These are phyloP conservation scores for Tylopilus vinaceipallidus DNA, from an alignment of 768 basidiomycete genomes.

Conservation along the genomic window DNA sequence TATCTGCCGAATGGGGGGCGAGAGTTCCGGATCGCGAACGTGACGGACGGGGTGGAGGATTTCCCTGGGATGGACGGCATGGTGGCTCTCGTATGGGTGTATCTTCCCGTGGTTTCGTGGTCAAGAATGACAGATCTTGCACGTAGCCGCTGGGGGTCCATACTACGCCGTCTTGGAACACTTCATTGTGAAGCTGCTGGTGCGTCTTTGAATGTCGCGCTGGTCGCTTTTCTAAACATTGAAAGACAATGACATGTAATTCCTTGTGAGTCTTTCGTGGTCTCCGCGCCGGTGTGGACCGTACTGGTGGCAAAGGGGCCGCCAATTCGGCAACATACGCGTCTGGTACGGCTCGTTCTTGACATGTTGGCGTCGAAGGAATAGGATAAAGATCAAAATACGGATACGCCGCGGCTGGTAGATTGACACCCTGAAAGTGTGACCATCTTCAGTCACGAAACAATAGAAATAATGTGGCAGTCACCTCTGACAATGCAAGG, in stretches of 20 bases:
- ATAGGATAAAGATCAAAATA: slow-evolving; percentile 24
- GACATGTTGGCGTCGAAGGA: not conserved
- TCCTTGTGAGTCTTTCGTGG: slow-evolving; percentile 25
- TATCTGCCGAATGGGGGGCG: slow-evolving; percentile 5
- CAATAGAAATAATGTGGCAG: not conserved
- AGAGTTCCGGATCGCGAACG: slow-evolving; percentile 20
- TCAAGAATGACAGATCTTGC: slow-evolving; percentile 14
- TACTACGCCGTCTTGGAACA: slow-evolving; percentile 31
- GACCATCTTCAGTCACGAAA: slow-evolving; percentile 2
- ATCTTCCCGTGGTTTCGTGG: not conserved
- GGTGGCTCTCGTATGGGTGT: not conserved
- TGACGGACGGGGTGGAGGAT: not conserved
- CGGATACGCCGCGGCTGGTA: slow-evolving; percentile 21
- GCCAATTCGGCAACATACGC: not conserved
- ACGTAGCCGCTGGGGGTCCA: slow-evolving; percentile 30
- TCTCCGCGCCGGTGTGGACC: not conserved
- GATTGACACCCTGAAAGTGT: not conserved
- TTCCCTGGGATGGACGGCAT: not conserved
- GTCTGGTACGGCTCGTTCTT: not conserved
- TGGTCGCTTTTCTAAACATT: slow-evolving; percentile 7
- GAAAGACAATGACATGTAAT: slow-evolving; percentile 13
- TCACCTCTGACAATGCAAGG: slow-evolving; percentile 16
- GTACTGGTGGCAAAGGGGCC: not conserved
- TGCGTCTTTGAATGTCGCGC: slow-evolving; percentile 32
- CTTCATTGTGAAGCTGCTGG: slow-evolving; percentile 31